phyloP scores from a whole-genome alignment of 257 asterid genomes.

The Fraxinus quadrangulata region DNA sequence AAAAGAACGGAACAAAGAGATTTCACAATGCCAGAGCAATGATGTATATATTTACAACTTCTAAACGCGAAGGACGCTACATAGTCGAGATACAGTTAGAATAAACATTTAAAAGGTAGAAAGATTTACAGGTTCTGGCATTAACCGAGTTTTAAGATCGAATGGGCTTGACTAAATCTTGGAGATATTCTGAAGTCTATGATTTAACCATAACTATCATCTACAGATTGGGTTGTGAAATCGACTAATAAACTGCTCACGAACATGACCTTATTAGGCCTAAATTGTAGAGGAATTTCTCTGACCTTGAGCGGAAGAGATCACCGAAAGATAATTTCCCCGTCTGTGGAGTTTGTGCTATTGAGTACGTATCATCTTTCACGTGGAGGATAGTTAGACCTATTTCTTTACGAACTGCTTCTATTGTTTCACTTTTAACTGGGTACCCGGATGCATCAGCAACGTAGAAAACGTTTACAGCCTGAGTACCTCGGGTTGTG shows the following conservation, averaged over 20 bases:
- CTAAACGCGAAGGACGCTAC: neutral
- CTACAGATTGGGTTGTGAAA: constrained; percentile 29
- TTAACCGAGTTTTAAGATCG: constrained; percentile 23
- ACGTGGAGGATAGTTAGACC: constrained; percentile 44
- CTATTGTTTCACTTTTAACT: constrained; percentile 45
- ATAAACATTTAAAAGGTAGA: constrained; percentile 25
- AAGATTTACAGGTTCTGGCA: constrained; percentile 1
- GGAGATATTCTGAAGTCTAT: constrained; percentile 1
- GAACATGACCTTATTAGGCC: constrained; percentile 70
- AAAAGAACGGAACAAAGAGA: neutral
- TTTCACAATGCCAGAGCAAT: neutral
- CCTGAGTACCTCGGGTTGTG: constrained; percentile 42
- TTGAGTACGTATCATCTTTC: constrained; percentile 37
- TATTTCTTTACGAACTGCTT: constrained; percentile 47
- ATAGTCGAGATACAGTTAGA: constrained; percentile 14
- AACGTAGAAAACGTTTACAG: constrained; percentile 49
- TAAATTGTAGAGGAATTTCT: constrained; percentile 60
- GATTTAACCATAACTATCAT: constrained; percentile 21
- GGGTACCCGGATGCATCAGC: constrained; percentile 46
- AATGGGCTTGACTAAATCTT: constrained; percentile 23
- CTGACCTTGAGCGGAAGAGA: constrained; percentile 77
- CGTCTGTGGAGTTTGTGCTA: constrained; percentile 43
- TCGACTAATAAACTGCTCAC: constrained; percentile 35
- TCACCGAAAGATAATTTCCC: constrained; percentile 63
- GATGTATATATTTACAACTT: neutral